These are phyloP conservation scores for Fusarium scirpi DNA, from an alignment of 2,329 filamentous ascomycete genomes.

Conservation along the genomic window DNA sequence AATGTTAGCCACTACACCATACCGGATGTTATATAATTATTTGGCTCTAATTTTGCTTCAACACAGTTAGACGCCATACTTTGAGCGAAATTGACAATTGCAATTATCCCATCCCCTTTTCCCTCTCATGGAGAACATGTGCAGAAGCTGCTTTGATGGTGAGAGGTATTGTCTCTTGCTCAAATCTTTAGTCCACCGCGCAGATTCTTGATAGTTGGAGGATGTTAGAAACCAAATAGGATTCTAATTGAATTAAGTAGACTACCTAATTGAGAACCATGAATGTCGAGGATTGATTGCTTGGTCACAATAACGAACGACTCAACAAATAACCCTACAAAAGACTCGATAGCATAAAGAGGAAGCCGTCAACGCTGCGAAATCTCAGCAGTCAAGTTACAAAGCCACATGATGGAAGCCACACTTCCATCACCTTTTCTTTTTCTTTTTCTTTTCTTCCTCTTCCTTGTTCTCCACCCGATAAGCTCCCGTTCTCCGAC, in stretches of 20 bases:
- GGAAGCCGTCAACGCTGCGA: neutral
- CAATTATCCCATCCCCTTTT: neutral
- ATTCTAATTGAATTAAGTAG: neutral
- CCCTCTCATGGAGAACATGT: neutral
- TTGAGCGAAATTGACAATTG: neutral
- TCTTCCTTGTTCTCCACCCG: conserved; percentile 20
- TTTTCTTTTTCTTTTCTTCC: neutral
- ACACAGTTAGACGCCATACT: neutral
- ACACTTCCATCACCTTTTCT: conserved; percentile 6
- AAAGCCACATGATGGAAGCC: conserved; percentile 13
- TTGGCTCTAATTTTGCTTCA: neutral
- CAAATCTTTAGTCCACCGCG: neutral
- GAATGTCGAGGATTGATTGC: neutral
- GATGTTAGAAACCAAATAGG: neutral
- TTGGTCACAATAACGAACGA: neutral
- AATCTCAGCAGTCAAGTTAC: conserved; percentile 7
- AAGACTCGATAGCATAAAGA: neutral
- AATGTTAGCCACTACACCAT: conserved; percentile 51
- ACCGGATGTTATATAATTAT: conserved; percentile 31
- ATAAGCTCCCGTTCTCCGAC: conserved; percentile 35
- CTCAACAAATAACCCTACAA: neutral
- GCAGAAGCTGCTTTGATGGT: neutral
- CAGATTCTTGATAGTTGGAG: neutral
- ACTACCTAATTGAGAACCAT: neutral
- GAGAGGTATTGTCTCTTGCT: neutral